Evolutionary conservation across 2,329 filamentous ascomycete species (phyloP).

Genomic region (Ceratocystis huliohia): DNA sequence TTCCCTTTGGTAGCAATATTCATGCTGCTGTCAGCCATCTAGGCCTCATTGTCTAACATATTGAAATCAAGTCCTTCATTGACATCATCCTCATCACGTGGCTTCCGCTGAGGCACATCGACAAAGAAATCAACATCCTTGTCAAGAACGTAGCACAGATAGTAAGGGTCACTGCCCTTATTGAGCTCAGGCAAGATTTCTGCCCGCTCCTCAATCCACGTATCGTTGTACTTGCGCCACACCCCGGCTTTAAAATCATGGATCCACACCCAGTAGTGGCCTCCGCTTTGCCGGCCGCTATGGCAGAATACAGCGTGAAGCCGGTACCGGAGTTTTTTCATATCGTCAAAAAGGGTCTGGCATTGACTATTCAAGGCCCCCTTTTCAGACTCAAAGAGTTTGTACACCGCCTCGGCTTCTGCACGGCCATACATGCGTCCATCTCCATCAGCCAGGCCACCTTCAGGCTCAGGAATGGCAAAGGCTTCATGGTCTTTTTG

Average conservation of each 20-base stretch:
- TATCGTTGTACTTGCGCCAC: conserved; percentile 94
- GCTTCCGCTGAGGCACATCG: conserved; percentile 33
- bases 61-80: conserved; percentile 11
- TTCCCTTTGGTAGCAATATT: not conserved
- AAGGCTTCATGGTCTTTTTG: conserved; percentile 7
- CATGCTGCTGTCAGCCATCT: conserved; percentile 9
- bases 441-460: not conserved
- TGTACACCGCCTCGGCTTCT: conserved; percentile 8
- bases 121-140: conserved; percentile 45
- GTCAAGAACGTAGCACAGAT: conserved; percentile 69
- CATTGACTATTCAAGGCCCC: conserved; percentile 26
- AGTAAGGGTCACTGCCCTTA: conserved; percentile 64
- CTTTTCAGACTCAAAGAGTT: conserved; percentile 31
- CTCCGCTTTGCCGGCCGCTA: conserved; percentile 56
- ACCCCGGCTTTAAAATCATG: conserved; percentile 64
- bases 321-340: conserved; percentile 57
- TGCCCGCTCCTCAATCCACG: conserved; percentile 52
- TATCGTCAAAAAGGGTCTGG: conserved; percentile 46
- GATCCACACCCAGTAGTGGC: conserved; percentile 97
- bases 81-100: conserved; percentile 15
- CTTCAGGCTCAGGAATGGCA: not conserved
- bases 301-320: conserved; percentile 92
- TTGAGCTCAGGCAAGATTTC: conserved; percentile 59
- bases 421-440: not conserved
- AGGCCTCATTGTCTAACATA: conserved; percentile 13